These are phyloP conservation scores for Aspergillus bridgeri DNA, from an alignment of 495 filamentous ascomycete species.

Conservation along the genomic window DNA sequence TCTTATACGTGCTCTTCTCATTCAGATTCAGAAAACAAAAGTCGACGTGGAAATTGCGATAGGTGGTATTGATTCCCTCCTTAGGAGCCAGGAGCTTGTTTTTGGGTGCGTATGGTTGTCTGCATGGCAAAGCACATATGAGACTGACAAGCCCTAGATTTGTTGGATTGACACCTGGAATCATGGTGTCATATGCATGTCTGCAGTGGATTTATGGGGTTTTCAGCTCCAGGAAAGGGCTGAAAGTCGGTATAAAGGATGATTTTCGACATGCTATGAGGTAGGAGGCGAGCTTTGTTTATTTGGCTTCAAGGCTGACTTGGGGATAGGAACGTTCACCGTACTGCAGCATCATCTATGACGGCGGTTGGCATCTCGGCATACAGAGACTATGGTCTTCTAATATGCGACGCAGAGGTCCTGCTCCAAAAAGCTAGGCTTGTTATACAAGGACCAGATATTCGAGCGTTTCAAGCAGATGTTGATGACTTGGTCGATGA, in stretches of 20 bases:
- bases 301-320: constrained; percentile 8
- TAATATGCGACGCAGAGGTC: constrained; percentile 83
- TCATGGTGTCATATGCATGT: constrained; percentile 75
- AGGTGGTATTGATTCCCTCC: constrained; percentile 83
- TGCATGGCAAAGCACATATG: not conserved
- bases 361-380: constrained; percentile 63
- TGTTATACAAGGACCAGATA: constrained; percentile 64
- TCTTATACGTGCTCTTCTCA: constrained; percentile 83
- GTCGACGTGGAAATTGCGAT: constrained; percentile 96
- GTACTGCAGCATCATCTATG: constrained; percentile 65
- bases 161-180: constrained; percentile 84
- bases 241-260: constrained; percentile 55
- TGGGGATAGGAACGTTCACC: constrained; percentile 65
- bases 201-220: constrained; percentile 66
- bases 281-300: constrained; percentile 27
- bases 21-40: constrained; percentile 98
- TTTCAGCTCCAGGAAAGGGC: constrained; percentile 65
- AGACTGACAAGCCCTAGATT: constrained; percentile 52
- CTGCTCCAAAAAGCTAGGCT: constrained; percentile 62
- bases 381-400: constrained; percentile 86
- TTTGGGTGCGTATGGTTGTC: constrained; percentile 60
- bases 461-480: constrained; percentile 82
- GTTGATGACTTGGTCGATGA: constrained; percentile 76
- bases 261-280: constrained; percentile 70
- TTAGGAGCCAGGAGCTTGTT: constrained; percentile 95